Evolutionary conservation across 371 early-diverging fungal genomes (phyloP), one percentile per base, ranked within the genome.

Genomic region (Umbelopsis sp.): DNA sequence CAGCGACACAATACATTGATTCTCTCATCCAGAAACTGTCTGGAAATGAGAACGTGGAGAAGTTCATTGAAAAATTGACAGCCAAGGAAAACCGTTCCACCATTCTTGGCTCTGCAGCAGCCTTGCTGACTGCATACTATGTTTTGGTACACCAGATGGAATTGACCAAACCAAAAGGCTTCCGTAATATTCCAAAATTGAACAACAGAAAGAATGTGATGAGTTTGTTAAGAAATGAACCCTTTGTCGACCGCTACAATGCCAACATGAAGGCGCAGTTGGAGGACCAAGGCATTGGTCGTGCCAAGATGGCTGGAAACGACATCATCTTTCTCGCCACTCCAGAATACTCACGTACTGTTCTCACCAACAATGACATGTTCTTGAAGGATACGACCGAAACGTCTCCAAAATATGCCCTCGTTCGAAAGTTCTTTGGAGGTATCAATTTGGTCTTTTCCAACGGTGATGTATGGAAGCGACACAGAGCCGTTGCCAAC

Each of bases 401-500:
- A 46, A 24, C 10, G 7, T 11, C 44, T 16, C 45, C 45, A 8
- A n/a, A 8, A 3, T 64, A 64, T 18, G 44, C 64, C 4, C 25
- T 64, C 5, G 25, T 22, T 18, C 22, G 45, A 24, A 64, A 64
- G 44, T 67, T 67, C 22, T 44, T 67, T n/a, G 67, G 67, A 32
- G 52, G 44, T 20, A 32, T 53, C 38, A 67, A 67, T 20, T 12
- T 67, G 22, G 67, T 67, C 1, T 67, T 52, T 24, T 67, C 67
- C n/a, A 67, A 52, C 22, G 67, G 67, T 29, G 67, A 41, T 11
- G 41, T 44, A 16, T 67, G 67, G 67, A 32, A 44, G 44, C 35
- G 67, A 50, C 67, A 67, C 44, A 14, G 67, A 50, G 44, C 44
- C 16, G 48, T 67, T 41, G 67, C 67, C 44, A 67, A 67, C 22